These are phyloP conservation scores for Pseudohalonectria lignicola DNA, from an alignment of 2,329 filamentous ascomycete genomes.

Conservation along the genomic window DNA sequence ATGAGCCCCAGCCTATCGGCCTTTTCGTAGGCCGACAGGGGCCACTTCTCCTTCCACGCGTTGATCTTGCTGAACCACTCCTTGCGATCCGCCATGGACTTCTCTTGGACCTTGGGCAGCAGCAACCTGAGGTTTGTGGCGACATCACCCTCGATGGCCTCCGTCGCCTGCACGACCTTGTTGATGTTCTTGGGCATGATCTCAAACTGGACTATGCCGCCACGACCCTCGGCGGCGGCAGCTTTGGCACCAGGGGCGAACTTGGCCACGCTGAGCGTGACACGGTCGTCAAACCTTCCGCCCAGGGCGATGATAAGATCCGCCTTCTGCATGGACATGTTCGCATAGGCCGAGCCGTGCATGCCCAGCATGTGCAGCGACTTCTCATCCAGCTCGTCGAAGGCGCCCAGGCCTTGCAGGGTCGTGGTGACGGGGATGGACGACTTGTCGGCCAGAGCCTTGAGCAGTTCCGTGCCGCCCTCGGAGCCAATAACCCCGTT, in stretches of 20 bases:
- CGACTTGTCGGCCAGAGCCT: slow-evolving; percentile 79
- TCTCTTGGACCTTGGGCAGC: slow-evolving; percentile 57
- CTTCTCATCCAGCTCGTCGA: slow-evolving; percentile 88
- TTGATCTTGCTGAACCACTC: slow-evolving; percentile 88
- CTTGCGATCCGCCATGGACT: slow-evolving; percentile 52
- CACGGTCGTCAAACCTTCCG: slow-evolving; percentile 91
- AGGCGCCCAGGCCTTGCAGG: slow-evolving; percentile 84
- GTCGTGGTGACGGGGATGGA: slow-evolving; percentile 93
- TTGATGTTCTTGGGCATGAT: slow-evolving; percentile 99
- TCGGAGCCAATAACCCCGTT: slow-evolving; percentile 76
- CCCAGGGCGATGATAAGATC: slow-evolving; percentile 94
- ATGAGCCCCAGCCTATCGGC: slow-evolving; percentile 68
- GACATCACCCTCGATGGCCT: slow-evolving; percentile 91
- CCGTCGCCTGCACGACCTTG: slow-evolving; percentile 94
- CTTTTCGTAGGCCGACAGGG: slow-evolving; percentile 70
- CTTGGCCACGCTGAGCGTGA: slow-evolving; percentile 69
- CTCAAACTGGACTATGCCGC: slow-evolving; percentile 95
- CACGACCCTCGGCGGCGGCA: slow-evolving; percentile 73
- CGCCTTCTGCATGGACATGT: slow-evolving; percentile 95
- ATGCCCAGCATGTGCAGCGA: slow-evolving; percentile 97
- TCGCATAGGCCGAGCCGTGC: slow-evolving; percentile 95
- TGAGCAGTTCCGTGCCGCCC: slow-evolving; percentile 69
- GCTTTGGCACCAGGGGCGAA: slow-evolving; percentile 84
- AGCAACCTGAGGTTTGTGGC: slow-evolving; percentile 66
- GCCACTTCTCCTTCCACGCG: slow-evolving; percentile 86